Percentiles rank a stretch among this genome's conserved stretches.
These are phyloP conservation scores for Pontederia paniculata DNA, from an alignment of 176 grass and related monocot species.

Conservation along the genomic window DNA sequence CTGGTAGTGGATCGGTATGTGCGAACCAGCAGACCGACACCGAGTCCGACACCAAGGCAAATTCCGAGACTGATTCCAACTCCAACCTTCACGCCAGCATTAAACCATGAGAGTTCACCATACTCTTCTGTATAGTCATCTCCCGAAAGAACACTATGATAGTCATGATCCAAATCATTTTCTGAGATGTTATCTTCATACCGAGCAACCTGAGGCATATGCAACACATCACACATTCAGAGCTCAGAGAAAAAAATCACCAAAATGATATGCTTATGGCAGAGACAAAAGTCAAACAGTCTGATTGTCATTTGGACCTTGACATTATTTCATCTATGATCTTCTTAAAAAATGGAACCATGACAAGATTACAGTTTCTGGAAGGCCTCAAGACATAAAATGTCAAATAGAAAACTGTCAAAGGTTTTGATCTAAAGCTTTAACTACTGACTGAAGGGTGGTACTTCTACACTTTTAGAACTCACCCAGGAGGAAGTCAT, in stretches of 20 bases:
- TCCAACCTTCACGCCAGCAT: conserved; percentile 80
- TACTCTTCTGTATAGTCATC: conserved; percentile 66
- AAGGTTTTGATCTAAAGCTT: too few relatives aligned
- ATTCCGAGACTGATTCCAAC: conserved; percentile 87
- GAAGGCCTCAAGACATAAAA: too few relatives aligned
- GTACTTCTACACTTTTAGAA: too few relatives aligned
- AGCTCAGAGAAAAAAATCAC: not conserved
- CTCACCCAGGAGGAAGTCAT: too few relatives aligned
- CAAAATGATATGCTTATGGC: too few relatives aligned
- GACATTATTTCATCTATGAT: too few relatives aligned
- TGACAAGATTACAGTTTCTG: too few relatives aligned
- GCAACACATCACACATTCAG: not conserved
- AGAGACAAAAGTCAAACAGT: too few relatives aligned
- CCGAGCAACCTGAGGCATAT: conserved; percentile 37
- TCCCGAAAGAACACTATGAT: conserved; percentile 47
- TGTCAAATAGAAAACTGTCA: too few relatives aligned
- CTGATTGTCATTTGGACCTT: too few relatives aligned
- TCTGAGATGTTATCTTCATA: conserved; percentile 43
- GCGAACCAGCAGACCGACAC: conserved; percentile 70
- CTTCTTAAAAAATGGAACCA: too few relatives aligned
- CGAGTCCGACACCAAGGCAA: conserved; percentile 77
- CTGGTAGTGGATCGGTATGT: conserved; percentile 81
- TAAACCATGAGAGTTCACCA: conserved; percentile 98
- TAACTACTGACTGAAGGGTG: too few relatives aligned
- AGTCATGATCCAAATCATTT: conserved; percentile 47